These are phyloP conservation scores for Galium porrigens DNA, from an alignment of 305 asterid genomes.

Conservation along the genomic window DNA sequence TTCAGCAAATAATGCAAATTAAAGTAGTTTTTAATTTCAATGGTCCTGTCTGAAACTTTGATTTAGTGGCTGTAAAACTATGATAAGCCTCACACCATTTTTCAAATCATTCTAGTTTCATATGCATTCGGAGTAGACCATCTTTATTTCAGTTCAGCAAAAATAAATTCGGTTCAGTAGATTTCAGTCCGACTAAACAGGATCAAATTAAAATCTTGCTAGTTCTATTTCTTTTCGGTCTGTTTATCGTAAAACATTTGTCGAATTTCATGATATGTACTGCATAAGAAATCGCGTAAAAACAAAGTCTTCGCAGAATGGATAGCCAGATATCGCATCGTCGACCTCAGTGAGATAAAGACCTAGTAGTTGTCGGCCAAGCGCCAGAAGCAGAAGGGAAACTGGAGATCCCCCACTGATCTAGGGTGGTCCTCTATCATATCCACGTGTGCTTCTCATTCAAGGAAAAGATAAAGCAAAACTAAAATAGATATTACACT, in stretches of 20 bases:
- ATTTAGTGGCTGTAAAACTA: background rate
- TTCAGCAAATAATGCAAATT: background rate
- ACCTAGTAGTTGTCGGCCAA: background rate
- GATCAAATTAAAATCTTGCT: background rate
- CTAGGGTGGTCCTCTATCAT: conserved; percentile 10
- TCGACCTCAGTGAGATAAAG: background rate
- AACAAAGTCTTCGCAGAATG: too few species aligned
- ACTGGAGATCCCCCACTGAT: conserved; percentile 2
- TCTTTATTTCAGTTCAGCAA: background rate
- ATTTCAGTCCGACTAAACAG: too few species aligned
- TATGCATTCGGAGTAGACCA: background rate
- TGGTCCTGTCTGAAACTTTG: conserved; percentile 2
- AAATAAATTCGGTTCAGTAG: background rate
- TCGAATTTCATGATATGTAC: too few species aligned
- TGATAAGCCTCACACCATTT: background rate
- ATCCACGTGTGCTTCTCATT: conserved; percentile 7
- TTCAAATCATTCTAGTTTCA: background rate
- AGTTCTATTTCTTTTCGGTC: too few species aligned
- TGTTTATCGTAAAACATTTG: too few species aligned
- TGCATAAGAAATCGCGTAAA: background rate
- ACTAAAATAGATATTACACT: background rate
- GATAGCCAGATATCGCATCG: too few species aligned
- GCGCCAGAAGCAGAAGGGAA: conserved; percentile 2
- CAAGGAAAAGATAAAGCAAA: background rate
- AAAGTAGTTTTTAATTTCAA: background rate